These are phyloP conservation scores for Penicillium psychrofluorescens DNA, from an alignment of 495 filamentous ascomycete species.

Conservation along the genomic window DNA sequence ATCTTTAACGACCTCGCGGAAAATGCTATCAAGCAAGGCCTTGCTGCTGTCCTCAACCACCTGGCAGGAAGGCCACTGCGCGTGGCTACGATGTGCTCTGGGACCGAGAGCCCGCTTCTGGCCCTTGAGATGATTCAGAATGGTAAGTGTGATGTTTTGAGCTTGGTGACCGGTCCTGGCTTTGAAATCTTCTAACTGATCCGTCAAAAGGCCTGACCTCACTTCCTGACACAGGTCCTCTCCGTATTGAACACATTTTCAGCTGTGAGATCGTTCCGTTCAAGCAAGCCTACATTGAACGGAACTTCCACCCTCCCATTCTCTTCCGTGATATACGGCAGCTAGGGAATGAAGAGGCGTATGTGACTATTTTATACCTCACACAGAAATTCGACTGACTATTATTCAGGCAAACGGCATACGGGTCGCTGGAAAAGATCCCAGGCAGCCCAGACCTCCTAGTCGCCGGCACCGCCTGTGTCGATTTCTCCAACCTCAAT, in stretches of 20 bases:
- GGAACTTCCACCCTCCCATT: slow-evolving; percentile 57
- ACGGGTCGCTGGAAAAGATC: slow-evolving; percentile 52
- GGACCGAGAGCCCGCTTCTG: slow-evolving; percentile 72
- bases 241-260: slow-evolving; percentile 54
- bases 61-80: slow-evolving; percentile 41
- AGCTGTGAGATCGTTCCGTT: slow-evolving; percentile 72
- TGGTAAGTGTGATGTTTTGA: slow-evolving; percentile 21
- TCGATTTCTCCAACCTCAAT: slow-evolving; percentile 55
- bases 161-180: not conserved
- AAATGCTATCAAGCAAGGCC: slow-evolving; percentile 27
- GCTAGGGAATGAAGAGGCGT: slow-evolving; percentile 49
- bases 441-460: slow-evolving; percentile 60
- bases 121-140: slow-evolving; percentile 48
- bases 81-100: slow-evolving; percentile 75
- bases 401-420: slow-evolving; percentile 57
- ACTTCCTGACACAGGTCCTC: not conserved
- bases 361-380: slow-evolving; percentile 24
- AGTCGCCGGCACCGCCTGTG: slow-evolving; percentile 70
- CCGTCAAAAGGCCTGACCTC: no score
- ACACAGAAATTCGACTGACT: slow-evolving; percentile 7
- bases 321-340: slow-evolving; percentile 68
- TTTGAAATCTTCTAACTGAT: no score
- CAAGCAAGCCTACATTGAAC: slow-evolving; percentile 76
- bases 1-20: slow-evolving; percentile 43
- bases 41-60: slow-evolving; percentile 26